Evolutionary conservation across 257 asterid genomes (phyloP).

Genomic region (Plantago major): DNA sequence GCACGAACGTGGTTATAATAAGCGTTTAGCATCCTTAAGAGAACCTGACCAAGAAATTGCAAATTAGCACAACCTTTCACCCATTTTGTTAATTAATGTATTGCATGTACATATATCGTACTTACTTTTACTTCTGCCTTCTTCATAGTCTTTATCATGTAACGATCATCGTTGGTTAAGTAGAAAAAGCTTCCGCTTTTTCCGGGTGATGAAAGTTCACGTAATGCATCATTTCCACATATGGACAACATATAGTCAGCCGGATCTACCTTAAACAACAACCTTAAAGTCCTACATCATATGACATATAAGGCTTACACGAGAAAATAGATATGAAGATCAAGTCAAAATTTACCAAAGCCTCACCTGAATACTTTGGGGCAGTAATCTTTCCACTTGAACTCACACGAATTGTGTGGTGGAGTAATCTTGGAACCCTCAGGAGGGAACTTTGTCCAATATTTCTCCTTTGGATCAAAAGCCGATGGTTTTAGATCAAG

Average conservation of each 20-base stretch:
- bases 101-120: neutral
- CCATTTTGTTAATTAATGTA: neutral
- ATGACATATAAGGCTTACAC: neutral
- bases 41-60: conserved; percentile 34
- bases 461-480: conserved; percentile 86
- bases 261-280: conserved; percentile 90
- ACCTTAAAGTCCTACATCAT: conserved; percentile 59
- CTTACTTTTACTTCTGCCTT: conserved; percentile 94
- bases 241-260: conserved; percentile 95
- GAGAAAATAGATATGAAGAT: neutral
- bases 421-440: conserved; percentile 94
- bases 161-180: conserved; percentile 90
- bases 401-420: conserved; percentile 76
- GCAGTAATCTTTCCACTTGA: conserved; percentile 94
- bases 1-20: conserved; percentile 58
- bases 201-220: conserved; percentile 93
- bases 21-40: conserved; percentile 60
- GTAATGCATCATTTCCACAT: conserved; percentile 81
- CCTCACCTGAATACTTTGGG: conserved; percentile 89
- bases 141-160: conserved; percentile 97
- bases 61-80: neutral
- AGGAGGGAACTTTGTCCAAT: conserved; percentile 87
- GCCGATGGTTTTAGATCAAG: conserved; percentile 84
- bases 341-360: neutral
- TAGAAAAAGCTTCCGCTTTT: conserved; percentile 96